Base-by-base conservation (phyloP, 1,284 basidiomycete species). In the Pyrrhoderma lamaoense region DNA sequence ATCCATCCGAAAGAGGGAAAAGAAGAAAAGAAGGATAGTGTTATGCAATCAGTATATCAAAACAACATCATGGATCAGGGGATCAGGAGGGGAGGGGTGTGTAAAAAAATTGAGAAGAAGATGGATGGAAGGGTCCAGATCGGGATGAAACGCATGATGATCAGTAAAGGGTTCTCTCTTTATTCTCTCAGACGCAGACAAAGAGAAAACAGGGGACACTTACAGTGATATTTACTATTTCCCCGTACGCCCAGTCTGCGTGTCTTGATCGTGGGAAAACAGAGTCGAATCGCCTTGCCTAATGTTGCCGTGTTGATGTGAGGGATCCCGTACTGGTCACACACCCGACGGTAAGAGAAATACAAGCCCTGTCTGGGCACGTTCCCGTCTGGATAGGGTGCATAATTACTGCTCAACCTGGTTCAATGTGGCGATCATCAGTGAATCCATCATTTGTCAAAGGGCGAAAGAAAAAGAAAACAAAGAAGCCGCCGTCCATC, bases 291-390 rank as follows among this genome's bases (percentile, higher is more conserved):
- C 46, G 91, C 91, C 70, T 96, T 95, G 57, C 92, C 92, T 60
- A 95, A 77, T 3, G 91, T 93, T 56, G 93, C 92, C 39, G 92
- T 91, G 72, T 93, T 95, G 72, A 94, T 91, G 62, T 93, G 89
- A 55, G 88, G 88, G 58, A 93, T 89, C 47, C 85, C 83, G 68
- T 92, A 89, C 67, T 88, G 82, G 69, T 90, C 87, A 68, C 91
- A 94, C 51, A 92, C 83, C 55, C 89, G 76, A 57, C 92, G 80
- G 70, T 94, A 95, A 38, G 90, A 93, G 64, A 91, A 89, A 69
- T 94, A 95, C 49, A 95, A 77, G 47, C 88, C 81, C 68, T 94
- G 84, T 61, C 89, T 77, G 56, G 85, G 82, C 60, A 93, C 89
- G 65, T 91, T 92, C 49, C 89, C 90, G 67, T 92, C 89, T 36